A percentile compares a stretch with the other conserved stretches of the same genome.
These are phyloP conservation scores for Myriosclerotinia scirpicola DNA, from an alignment of 2,329 filamentous ascomycete genomes.

Conservation along the genomic window DNA sequence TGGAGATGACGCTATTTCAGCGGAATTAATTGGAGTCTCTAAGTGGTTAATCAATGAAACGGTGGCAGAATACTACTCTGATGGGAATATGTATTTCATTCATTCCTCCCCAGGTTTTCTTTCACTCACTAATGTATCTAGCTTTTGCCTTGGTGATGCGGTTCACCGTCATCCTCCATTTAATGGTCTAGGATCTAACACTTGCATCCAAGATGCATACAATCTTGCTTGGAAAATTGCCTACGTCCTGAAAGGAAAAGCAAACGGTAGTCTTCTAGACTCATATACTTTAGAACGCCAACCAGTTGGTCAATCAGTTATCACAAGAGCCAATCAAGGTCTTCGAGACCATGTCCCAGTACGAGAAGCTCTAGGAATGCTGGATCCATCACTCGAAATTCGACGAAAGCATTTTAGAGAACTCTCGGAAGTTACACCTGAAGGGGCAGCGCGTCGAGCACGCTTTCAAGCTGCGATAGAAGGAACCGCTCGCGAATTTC, in stretches of 20 bases:
- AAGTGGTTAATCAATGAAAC: constrained; percentile 63
- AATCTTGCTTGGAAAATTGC: constrained; percentile 58
- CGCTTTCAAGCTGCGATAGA: constrained; percentile 13
- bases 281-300: constrained; percentile 50
- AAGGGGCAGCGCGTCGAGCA: constrained; percentile 26
- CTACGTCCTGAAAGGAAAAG: constrained; percentile 47
- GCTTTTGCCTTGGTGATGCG: constrained; percentile 54
- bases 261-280: constrained; percentile 44
- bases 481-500: constrained; percentile 28
- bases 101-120: too few species aligned
- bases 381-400: constrained; percentile 32
- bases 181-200: constrained; percentile 58
- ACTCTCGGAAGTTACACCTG: constrained; percentile 25
- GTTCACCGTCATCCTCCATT: constrained; percentile 58
- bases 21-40: constrained; percentile 54
- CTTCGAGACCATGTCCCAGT: constrained; percentile 48
- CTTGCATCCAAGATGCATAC: constrained; percentile 57
- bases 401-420: constrained; percentile 24
- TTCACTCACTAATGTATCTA: constrained; percentile 14
- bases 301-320: constrained; percentile 46
- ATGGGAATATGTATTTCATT: constrained; percentile 37
- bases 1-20: constrained; percentile 52
- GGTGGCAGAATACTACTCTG: constrained; percentile 55
- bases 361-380: constrained; percentile 49
- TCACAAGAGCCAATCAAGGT: constrained; percentile 55